phyloP scores from a whole-genome alignment of 257 asterid genomes.

The Petrea volubilis region DNA sequence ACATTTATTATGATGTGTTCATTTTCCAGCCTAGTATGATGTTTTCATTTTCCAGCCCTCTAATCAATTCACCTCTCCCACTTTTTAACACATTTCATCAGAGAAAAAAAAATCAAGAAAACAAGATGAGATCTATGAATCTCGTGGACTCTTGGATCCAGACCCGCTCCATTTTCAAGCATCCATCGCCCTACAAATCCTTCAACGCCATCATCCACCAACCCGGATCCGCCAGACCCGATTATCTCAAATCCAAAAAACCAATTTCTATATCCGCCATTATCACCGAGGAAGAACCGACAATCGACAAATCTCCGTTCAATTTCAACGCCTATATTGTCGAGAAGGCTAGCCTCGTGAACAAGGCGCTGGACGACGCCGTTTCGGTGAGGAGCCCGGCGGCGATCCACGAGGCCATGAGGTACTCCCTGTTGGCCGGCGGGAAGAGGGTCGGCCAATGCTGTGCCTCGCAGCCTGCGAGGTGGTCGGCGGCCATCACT shows the following conservation, averaged over 20 bases:
- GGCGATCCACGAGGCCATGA: conserved; percentile 42
- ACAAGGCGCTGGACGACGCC: conserved; percentile 42
- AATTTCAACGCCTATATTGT: conserved; percentile 35
- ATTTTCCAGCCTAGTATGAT: neutral
- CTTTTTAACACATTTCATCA: neutral
- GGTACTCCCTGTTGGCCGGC: conserved; percentile 42
- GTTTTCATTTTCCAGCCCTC: neutral
- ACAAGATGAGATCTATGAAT: conserved; percentile 39
- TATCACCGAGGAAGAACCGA: conserved; percentile 8
- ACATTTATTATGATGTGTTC: neutral
- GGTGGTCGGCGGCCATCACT: conserved; percentile 35
- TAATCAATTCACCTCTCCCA: neutral
- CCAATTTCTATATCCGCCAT: conserved; percentile 24
- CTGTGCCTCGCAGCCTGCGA: conserved; percentile 47
- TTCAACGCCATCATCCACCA: conserved; percentile 3
- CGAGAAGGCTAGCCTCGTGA: conserved; percentile 30
- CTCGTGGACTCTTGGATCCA: conserved; percentile 37
- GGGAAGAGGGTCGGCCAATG: conserved; percentile 48
- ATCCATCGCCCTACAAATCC: conserved; percentile 17
- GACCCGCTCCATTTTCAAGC: conserved; percentile 28
- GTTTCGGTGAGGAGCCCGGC: conserved; percentile 37
- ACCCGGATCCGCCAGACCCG: neutral
- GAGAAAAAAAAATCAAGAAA: neutral
- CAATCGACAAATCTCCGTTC: conserved; percentile 14
- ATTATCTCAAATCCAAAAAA: neutral